Evolutionary conservation across 164 flowering plant genomes (phyloP), one percentile per base, ranked within the genome.

Genomic region (Paratinospora sagittata): DNA sequence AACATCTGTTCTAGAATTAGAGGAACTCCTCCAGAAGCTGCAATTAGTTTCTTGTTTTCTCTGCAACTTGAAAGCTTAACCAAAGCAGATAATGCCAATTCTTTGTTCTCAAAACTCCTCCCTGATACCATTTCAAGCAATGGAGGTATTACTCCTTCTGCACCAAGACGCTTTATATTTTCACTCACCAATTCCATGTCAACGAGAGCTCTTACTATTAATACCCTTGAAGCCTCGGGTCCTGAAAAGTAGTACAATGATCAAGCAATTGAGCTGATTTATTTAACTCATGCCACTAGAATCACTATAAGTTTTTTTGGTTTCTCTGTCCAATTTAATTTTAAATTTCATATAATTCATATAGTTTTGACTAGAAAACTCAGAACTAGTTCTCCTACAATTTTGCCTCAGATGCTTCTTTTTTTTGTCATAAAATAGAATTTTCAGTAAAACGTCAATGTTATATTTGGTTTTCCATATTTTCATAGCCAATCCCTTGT

Each of bases 21-120:
- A 72, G 85, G 81, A 66, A 89, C 85, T 57, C 87, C 91, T 63
- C 86, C 90, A 45, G 84, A 72, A n/a, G 72, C 78, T 64, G 90
- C 84, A 66, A 89, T 73, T 33, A 79, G 76, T 57, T 72, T 82
- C 77, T 84, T 86, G 76, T 88, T 89, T 64, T 75, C 78, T 43
- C 19, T 73, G 70, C 83, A 88, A 68, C 66, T 63, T 34, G 82
- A 79, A 21, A 89, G 75, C 77, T 88, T 88, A 49, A 76, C 79
- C 26, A 89, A 76, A 26, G 81, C 82, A 74, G 86, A 76, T 43
- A 88, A 75, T 34, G 89, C 83, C 34, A 73, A 41, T 19, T 81
- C 84, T 75, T 83, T 84, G 26, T 84, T 70, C 68, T 84, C 88
- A 16, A 85, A 52, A 67, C 71, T 80, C 41, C 78, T 81, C 33